phyloP scores from a whole-genome alignment of 805 yeast genomes.

The Grigorovia transvaalensis region DNA sequence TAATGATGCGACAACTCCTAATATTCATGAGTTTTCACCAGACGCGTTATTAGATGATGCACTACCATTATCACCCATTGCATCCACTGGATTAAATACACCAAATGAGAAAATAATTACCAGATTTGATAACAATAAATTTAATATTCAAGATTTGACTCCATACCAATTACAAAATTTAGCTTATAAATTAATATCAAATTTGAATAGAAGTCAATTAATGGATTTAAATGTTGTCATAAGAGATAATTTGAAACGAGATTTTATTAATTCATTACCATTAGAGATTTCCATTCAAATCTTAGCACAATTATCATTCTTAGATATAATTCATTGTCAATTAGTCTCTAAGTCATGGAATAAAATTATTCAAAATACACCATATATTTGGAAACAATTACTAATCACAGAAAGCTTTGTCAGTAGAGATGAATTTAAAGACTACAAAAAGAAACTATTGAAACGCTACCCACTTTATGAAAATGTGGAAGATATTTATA shows the following conservation, averaged over 20 bases:
- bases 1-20: not conserved
- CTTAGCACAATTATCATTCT: conserved; percentile 51
- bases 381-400: conserved; percentile 59
- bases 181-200: conserved; percentile 20
- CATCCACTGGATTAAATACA: conserved; percentile 22
- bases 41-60: conserved; percentile 14
- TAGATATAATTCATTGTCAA: conserved; percentile 49
- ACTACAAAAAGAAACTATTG: conserved; percentile 17
- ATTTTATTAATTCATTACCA: conserved; percentile 62
- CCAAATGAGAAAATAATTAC: conserved; percentile 3
- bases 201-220: conserved; percentile 20
- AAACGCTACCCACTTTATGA: conserved; percentile 21
- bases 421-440: conserved; percentile 36
- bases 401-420: conserved; percentile 53
- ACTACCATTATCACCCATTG: conserved; percentile 25
- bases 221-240: conserved; percentile 24
- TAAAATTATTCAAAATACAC: conserved; percentile 46
- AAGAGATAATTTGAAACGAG: conserved; percentile 47
- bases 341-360: conserved; percentile 66
- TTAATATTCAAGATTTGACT: conserved; percentile 1
- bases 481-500: conserved; percentile 28
- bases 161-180: conserved; percentile 12
- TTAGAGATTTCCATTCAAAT: conserved; percentile 61
- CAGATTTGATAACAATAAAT: not conserved
- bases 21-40: not conserved